phyloP scores from a whole-genome alignment of 257 asterid species.

The Solanum bulbocastanum region DNA sequence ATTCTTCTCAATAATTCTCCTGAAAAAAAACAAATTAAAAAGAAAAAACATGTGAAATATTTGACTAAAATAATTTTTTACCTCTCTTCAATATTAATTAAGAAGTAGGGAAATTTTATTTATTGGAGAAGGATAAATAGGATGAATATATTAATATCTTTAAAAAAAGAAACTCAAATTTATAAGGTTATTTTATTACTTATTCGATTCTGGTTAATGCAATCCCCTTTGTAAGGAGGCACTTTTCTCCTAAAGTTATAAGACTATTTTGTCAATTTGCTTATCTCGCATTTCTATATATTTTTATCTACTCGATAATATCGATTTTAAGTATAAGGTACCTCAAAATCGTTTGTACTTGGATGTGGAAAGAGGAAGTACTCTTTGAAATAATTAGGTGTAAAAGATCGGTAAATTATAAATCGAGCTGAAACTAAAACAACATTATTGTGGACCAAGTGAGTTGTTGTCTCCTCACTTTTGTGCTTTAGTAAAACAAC shows the following conservation, averaged over 20 bases:
- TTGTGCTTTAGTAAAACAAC: not conserved
- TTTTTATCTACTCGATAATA: no score
- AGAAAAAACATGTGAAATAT: not conserved
- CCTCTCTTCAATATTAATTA: not conserved
- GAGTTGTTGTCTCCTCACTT: not conserved
- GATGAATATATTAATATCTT: not conserved
- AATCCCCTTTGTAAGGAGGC: not conserved
- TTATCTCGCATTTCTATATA: no score
- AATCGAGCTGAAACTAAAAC: not conserved
- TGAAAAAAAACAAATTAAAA: constrained; percentile 1
- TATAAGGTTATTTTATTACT: no score
- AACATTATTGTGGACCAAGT: not conserved
- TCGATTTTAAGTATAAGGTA: no score
- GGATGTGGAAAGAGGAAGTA: not conserved
- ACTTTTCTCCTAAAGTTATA: no score
- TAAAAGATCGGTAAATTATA: not conserved
- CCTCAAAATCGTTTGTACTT: not conserved
- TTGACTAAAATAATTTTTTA: not conserved
- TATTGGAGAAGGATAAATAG: not conserved
- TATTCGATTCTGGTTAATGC: no score
- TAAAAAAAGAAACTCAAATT: no score
- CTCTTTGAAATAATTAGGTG: not conserved
- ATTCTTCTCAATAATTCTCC: constrained; percentile 19
- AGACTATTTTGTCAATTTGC: not conserved
- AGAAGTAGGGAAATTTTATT: not conserved